Percentiles rank a stretch among this genome's conserved stretches.
Conservation (phyloP, 2,329 filamentous ascomycete genomes). For the Colletotrichum cordylinicola region DNA sequence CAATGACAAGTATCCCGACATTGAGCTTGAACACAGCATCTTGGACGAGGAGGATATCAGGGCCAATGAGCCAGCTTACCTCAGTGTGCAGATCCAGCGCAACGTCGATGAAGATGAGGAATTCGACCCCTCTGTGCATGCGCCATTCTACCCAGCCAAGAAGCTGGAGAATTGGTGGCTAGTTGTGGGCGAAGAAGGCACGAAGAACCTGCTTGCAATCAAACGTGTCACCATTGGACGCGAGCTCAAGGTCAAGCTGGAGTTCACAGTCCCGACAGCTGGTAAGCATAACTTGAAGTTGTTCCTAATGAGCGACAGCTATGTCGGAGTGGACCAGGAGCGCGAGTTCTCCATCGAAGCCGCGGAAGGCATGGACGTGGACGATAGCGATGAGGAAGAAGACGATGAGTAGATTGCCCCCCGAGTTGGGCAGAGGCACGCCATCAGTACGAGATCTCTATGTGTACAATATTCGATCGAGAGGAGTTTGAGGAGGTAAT, state of each 20-base stretch:
- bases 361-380: constrained; percentile 93
- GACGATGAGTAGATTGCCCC: constrained; percentile 51
- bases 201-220: constrained; percentile 87
- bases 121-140: constrained; percentile 85
- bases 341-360: constrained; percentile 85
- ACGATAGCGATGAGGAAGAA: constrained; percentile 83
- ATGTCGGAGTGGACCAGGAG: constrained; percentile 96
- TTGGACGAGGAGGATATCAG: constrained; percentile 81
- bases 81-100: constrained; percentile 85
- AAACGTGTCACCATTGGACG: constrained; percentile 90
- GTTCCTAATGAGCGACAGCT: constrained; percentile 96
- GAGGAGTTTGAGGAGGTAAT: constrained; percentile 14
- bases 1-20: constrained; percentile 94
- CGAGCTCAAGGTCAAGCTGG: constrained; percentile 79
- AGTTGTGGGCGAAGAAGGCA: constrained; percentile 90
- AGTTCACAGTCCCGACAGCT: constrained; percentile 85
- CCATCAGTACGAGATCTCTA: constrained; percentile 8
- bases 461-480: constrained; percentile 21
- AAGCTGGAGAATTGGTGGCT: constrained; percentile 99
- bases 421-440: not conserved
- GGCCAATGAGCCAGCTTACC: constrained; percentile 80
- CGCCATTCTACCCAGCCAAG: constrained; percentile 88
- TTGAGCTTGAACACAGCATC: constrained; percentile 89
- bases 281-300: constrained; percentile 89
- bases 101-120: constrained; percentile 75